phyloP scores from a whole-genome alignment of 805 yeast species.

The Vanderwaltozyma tropicalis region DNA sequence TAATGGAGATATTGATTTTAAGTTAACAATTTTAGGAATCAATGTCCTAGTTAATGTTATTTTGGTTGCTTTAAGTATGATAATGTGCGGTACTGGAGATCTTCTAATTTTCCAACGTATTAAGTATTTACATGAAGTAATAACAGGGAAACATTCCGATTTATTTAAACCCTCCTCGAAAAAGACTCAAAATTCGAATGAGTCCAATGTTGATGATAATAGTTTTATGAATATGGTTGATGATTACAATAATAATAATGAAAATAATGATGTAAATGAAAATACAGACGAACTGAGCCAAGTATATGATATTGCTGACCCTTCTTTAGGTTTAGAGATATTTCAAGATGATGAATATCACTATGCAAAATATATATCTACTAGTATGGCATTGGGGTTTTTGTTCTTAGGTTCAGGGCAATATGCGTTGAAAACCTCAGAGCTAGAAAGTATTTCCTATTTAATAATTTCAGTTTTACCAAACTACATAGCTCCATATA shows the following conservation, averaged over 20 bases:
- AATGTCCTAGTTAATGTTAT: constrained; percentile 47
- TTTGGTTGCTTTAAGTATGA: constrained; percentile 53
- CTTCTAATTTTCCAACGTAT: constrained; percentile 63
- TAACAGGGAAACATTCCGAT: constrained; percentile 30
- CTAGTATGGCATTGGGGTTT: constrained; percentile 77
- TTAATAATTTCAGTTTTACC: constrained; percentile 74
- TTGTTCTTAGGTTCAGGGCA: constrained; percentile 90
- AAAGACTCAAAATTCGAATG: not conserved
- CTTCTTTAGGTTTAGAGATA: constrained; percentile 11
- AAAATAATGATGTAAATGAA: not conserved
- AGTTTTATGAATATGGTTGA: constrained; percentile 3
- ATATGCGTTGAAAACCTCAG: constrained; percentile 58
- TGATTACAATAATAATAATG: not conserved
- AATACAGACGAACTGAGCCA: not conserved
- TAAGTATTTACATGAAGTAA: constrained; percentile 53
- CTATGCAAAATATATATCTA: constrained; percentile 68
- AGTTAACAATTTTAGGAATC: constrained; percentile 41
- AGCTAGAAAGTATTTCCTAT: constrained; percentile 30
- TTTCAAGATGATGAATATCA: constrained; percentile 20
- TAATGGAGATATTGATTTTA: constrained; percentile 45
- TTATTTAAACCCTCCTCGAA: constrained; percentile 6
- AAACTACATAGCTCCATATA: constrained; percentile 30
- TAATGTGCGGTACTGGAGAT: constrained; percentile 91
- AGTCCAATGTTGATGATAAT: not conserved
- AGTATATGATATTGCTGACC: not conserved